Evolutionary conservation across 78 protist genomes (phyloP).

Genomic region (Dictyostelium capitatum): DNA sequence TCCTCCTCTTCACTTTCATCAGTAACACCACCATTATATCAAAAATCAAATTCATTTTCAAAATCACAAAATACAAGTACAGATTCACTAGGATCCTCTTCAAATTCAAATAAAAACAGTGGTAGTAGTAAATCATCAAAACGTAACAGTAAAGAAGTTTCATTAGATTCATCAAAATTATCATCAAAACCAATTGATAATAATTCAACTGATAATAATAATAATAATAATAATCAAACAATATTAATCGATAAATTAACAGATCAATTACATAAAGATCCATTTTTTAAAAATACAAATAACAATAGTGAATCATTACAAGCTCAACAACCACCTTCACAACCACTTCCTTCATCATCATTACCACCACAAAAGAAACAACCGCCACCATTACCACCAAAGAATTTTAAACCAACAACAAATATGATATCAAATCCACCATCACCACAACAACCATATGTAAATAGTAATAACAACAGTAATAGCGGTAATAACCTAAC

Average conservation of each 20-base stretch:
- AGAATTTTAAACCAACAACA: slow-evolving; percentile 21
- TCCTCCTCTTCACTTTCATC: slow-evolving; percentile 20
- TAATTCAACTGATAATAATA: background rate
- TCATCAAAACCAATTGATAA: slow-evolving; percentile 36
- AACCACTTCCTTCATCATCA: background rate
- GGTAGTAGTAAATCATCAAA: background rate
- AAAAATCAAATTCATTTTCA: background rate
- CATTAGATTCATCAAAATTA: slow-evolving; percentile 4
- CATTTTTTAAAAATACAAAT: slow-evolving; percentile 6
- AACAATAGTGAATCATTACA: background rate
- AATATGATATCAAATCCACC: slow-evolving; percentile 37
- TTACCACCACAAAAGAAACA: background rate
- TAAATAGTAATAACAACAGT: background rate
- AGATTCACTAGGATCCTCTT: background rate
- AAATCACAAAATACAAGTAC: background rate
- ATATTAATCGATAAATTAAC: slow-evolving; percentile 1
- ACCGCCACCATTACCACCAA: slow-evolving; percentile 77
- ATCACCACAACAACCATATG: slow-evolving; percentile 16
- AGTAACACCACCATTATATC: background rate
- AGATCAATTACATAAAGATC: slow-evolving; percentile 13
- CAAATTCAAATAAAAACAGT: background rate
- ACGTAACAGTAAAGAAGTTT: background rate
- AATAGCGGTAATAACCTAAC: background rate
- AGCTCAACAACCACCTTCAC: background rate
- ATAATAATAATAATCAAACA: background rate